Base-by-base conservation (phyloP, 768 basidiomycete species). In the Kwoniella europaea region DNA sequence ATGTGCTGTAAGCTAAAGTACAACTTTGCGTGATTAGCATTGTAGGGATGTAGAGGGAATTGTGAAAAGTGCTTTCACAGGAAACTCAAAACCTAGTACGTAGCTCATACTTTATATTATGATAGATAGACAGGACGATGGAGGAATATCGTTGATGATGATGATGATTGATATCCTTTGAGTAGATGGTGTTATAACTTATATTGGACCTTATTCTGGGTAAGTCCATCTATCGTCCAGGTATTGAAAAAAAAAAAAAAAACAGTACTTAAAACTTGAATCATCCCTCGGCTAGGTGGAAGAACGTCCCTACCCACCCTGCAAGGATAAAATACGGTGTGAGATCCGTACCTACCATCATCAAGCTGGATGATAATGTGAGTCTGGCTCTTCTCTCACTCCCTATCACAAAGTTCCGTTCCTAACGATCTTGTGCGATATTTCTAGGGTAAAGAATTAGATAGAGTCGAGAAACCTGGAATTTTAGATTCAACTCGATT, bases 391-490 rank as follows among this genome's bases (percentile, higher is more conserved):
- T 52, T 41, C 1, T 15, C 6, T n/a, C n/a, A 10, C 16, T 20
- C 29, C 10, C 16, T 22, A 59, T 13, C 13, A 13, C 24, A 29
- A 18, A 15, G 16, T 42, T 29, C 2, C 22, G 10, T 16, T 24
- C 42, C n/a, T 6, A 12, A 20, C 12, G 3, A 27, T 27, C 27
- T 27, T 27, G 27, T 27, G 1, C 27, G 27, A 27, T 27, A 27
- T 27, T 27, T 27, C 27, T 35, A 82, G 82, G 82, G 82, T 4
- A 75, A 76, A 52, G 82, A 83, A 58, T 67, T 68, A 13, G 80
- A 68, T n/a, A 52, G 82, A 56, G 79, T 92, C 89, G 55, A 93
- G 88, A 3, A 93, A 90, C 82, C 91, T 91, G 65, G 94, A 84
- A 82, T 95, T 91, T 89, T 92, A 71, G 71, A 75, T 68, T 13